Percentiles rank a stretch among this genome's conserved stretches.
Conservation (phyloP, 805 yeast species). For the Huiozyma sinensis region DNA sequence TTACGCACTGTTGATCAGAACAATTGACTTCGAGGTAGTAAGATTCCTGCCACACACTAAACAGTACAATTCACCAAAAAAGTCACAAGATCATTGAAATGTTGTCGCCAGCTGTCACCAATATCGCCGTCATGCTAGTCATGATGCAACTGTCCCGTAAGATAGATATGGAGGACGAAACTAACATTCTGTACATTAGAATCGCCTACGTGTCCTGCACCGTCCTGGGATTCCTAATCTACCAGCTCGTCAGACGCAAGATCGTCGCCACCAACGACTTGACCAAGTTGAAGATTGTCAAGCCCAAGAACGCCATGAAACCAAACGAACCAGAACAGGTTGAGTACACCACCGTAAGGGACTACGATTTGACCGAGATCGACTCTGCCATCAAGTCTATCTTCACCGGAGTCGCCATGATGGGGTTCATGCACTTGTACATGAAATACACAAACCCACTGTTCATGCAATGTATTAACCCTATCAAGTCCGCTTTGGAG, state of each 20-base stretch:
- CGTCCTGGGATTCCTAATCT: constrained; percentile 50
- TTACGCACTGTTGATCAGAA: too few species aligned
- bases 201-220: constrained; percentile 59
- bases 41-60: background rate
- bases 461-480: constrained; percentile 85
- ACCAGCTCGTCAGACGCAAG: constrained; percentile 48
- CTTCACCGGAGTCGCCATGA: constrained; percentile 87
- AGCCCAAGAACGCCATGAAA: constrained; percentile 64
- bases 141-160: constrained; percentile 93
- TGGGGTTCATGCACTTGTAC: constrained; percentile 96
- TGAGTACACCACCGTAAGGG: constrained; percentile 88
- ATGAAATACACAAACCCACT: constrained; percentile 96
- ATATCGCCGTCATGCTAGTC: constrained; percentile 82
- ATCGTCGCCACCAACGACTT: constrained; percentile 74
- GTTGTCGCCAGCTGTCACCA: constrained; percentile 80
- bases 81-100: background rate
- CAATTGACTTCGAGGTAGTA: background rate
- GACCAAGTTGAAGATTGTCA: constrained; percentile 81
- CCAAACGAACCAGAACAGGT: constrained; percentile 76
- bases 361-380: constrained; percentile 84
- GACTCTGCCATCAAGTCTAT: constrained; percentile 70
- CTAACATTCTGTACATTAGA: constrained; percentile 64
- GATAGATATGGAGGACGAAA: constrained; percentile 80
- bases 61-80: background rate
- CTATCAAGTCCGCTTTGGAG: constrained; percentile 83